Conservation (phyloP, 768 basidiomycete species). For the Cystobasidium tubakii region DNA sequence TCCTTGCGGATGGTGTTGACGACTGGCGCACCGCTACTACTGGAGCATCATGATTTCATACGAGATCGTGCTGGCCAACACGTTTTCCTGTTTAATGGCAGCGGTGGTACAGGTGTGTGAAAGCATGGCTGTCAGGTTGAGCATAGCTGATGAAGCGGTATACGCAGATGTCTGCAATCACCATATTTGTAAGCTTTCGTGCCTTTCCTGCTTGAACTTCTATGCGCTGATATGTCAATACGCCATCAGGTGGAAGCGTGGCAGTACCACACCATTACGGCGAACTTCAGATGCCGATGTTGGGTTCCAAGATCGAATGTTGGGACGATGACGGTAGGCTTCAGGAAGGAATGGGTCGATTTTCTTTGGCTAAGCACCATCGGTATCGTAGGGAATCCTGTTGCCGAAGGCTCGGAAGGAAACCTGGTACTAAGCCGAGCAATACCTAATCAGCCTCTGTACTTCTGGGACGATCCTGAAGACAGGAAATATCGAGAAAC, state of each 20-base stretch:
- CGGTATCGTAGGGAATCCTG: not conserved
- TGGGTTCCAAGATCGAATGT: slow-evolving; percentile 1
- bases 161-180: slow-evolving; percentile 8
- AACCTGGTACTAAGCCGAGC: not conserved
- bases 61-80: not conserved
- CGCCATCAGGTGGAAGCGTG: not conserved
- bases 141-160: not conserved
- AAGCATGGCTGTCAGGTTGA: too few relatives aligned
- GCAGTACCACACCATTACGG: slow-evolving; percentile 1
- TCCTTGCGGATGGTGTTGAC: slow-evolving; percentile 18
- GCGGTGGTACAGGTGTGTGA: slow-evolving; percentile 42
- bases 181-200: not conserved
- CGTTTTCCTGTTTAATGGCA: slow-evolving; percentile 42
- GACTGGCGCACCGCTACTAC: slow-evolving; percentile 25
- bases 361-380: too few relatives aligned
- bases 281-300: slow-evolving; percentile 15
- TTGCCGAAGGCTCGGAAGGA: not conserved
- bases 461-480: slow-evolving; percentile 1
- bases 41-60: slow-evolving; percentile 35
- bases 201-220: too few relatives aligned
- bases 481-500: not conserved
- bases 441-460: not conserved
- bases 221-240: too few relatives aligned
- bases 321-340: slow-evolving; percentile 1
- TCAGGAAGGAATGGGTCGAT: too few relatives aligned